phyloP scores from a whole-genome alignment of 768 basidiomycete species.

The Suillus placidus region DNA sequence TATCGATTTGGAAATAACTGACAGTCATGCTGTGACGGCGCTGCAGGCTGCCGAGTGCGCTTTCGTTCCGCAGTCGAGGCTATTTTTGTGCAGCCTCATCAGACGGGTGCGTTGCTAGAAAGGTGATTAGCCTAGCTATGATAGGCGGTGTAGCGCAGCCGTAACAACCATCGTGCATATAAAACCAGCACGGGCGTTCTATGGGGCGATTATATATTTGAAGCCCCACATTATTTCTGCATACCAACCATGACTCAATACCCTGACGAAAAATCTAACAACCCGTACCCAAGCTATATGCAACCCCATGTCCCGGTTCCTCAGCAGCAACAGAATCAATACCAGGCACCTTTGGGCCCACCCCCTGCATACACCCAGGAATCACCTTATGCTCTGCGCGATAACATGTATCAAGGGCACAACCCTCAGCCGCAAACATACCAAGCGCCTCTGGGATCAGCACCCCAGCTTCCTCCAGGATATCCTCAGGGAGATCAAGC shows the following conservation, averaged over 20 bases:
- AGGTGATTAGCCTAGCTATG: not conserved
- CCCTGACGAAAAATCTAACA: slow-evolving; percentile 29
- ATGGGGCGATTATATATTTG: no score
- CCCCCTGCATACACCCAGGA: slow-evolving; percentile 15
- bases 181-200: not conserved
- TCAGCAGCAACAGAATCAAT: slow-evolving; percentile 12
- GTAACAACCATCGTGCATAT: not conserved
- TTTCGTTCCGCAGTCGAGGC: not conserved
- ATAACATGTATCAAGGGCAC: slow-evolving; percentile 16
- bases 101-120: not conserved
- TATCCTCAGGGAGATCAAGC: slow-evolving; percentile 6
- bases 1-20: no score
- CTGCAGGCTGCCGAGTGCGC: not conserved
- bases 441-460: slow-evolving; percentile 7
- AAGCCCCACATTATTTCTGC: not conserved
- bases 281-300: slow-evolving; percentile 19
- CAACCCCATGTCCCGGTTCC: slow-evolving; percentile 7
- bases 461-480: slow-evolving; percentile 9
- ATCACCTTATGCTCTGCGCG: slow-evolving; percentile 12
- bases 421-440: slow-evolving; percentile 14
- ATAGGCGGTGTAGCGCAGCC: not conserved
- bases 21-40: not conserved
- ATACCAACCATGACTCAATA: slow-evolving; percentile 21
- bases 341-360: slow-evolving; percentile 12
- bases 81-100: no score